These are phyloP conservation scores for Colletotrichum musicola DNA, from an alignment of 2,329 filamentous ascomycete species.

Conservation along the genomic window DNA sequence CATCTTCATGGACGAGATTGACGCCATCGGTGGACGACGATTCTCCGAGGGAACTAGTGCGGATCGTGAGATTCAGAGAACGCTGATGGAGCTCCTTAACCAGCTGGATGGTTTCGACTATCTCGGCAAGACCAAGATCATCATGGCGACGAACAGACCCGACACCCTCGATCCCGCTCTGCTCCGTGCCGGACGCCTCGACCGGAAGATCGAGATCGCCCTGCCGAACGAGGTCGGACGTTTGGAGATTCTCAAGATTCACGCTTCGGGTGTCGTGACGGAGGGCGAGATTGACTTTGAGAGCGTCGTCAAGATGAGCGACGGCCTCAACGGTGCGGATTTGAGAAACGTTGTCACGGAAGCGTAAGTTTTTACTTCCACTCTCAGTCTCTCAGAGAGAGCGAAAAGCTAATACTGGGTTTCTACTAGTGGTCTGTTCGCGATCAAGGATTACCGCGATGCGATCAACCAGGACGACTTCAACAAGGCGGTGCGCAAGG, in stretches of 20 bases:
- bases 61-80: constrained; percentile 97
- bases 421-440: constrained; percentile 82
- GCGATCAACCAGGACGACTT: constrained; percentile 98
- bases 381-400: neutral
- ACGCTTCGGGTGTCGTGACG: constrained; percentile 85
- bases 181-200: constrained; percentile 90
- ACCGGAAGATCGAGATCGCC: constrained; percentile 98
- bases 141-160: constrained; percentile 99
- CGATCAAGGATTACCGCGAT: constrained; percentile 98
- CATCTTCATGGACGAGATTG: constrained; percentile 99
- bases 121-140: constrained; percentile 99
- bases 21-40: constrained; percentile 95
- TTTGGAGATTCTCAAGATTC: constrained; percentile 98
- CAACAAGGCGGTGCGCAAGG: constrained; percentile 98
- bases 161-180: constrained; percentile 96
- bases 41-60: constrained; percentile 98
- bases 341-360: constrained; percentile 97
- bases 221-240: constrained; percentile 97
- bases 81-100: constrained; percentile 98
- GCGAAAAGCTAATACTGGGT: constrained; percentile 45
- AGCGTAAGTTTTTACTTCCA: constrained; percentile 75
- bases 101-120: constrained; percentile 99
- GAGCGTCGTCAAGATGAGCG: constrained; percentile 99
- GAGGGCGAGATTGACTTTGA: constrained; percentile 99
- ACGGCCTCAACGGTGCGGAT: constrained; percentile 97